phyloP scores from a whole-genome alignment of 345 rosid species.

The Moricandia moricandioides region DNA sequence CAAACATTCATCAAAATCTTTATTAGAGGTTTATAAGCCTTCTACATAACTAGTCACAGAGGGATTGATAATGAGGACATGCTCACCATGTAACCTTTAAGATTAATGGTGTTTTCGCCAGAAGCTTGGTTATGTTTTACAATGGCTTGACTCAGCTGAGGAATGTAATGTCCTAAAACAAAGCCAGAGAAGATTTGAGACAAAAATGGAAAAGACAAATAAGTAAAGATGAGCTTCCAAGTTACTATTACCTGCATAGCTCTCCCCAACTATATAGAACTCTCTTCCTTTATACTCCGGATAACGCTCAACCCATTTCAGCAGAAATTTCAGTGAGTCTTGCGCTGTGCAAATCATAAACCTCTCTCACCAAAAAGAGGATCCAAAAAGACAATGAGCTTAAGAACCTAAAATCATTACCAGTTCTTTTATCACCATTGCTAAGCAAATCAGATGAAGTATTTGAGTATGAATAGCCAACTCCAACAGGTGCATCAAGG shows the following conservation, averaged over 20 bases:
- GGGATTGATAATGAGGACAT: neutral
- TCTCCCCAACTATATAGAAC: conserved; percentile 80
- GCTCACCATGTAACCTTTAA: conserved; percentile 87
- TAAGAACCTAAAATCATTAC: conserved; percentile 43
- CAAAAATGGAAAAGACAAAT: neutral
- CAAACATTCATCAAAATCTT: conserved; percentile 9
- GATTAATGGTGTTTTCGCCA: conserved; percentile 49
- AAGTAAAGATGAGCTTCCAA: neutral
- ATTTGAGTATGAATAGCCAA: conserved; percentile 88
- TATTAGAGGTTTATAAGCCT: neutral
- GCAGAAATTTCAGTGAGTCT: conserved; percentile 70
- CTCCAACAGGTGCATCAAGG: conserved; percentile 93
- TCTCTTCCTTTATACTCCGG: conserved; percentile 86
- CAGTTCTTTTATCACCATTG: conserved; percentile 61
- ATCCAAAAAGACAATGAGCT: neutral
- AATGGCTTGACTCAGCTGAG: conserved; percentile 84
- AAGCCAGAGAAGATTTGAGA: neutral
- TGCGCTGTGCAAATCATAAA: conserved; percentile 49
- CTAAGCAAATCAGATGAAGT: conserved; percentile 62
- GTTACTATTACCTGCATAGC: conserved; percentile 74
- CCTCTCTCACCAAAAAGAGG: neutral
- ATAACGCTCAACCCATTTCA: conserved; percentile 87
- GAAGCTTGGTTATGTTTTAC: conserved; percentile 53
- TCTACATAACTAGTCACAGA: neutral
- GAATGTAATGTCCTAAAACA: conserved; percentile 88